Percentiles rank a stretch among this genome's conserved stretches.
Conservation (phyloP, 2,329 filamentous ascomycete species). For the Fusarium humuli region DNA sequence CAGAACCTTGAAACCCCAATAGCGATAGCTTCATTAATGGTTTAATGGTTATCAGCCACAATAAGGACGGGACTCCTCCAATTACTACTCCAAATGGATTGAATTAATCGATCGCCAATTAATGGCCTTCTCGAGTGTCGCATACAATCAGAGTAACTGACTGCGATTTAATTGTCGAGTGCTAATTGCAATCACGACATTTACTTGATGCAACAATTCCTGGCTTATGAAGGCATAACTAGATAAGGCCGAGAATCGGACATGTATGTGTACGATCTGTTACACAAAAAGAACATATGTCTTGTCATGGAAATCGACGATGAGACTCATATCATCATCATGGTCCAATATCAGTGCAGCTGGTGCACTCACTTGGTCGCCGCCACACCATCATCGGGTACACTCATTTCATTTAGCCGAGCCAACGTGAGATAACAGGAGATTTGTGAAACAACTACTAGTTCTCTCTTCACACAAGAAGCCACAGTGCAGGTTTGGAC, state of each 20-base stretch:
- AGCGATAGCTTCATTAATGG: neutral
- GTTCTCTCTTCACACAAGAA: neutral
- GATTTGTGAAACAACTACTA: neutral
- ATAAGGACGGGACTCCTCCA: neutral
- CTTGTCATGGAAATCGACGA: neutral
- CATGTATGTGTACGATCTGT: neutral
- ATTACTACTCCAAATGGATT: neutral
- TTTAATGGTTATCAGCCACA: neutral
- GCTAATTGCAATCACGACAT: neutral
- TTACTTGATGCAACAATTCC: neutral
- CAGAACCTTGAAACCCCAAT: neutral
- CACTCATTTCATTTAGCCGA: neutral
- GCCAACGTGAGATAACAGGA: neutral
- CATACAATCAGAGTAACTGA: neutral
- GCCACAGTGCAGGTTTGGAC: rapidly evolving
- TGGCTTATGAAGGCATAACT: no score
- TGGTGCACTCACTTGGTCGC: neutral
- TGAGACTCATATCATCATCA: neutral
- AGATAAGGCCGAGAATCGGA: neutral
- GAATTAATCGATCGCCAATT: neutral
- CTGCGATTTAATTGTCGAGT: neutral
- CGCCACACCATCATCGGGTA: neutral
- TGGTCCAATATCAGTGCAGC: neutral
- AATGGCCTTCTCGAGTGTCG: neutral
- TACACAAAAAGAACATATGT: neutral